These are phyloP conservation scores for Trichoderma endophyticum DNA, from an alignment of 2,329 filamentous ascomycete species.

Conservation along the genomic window DNA sequence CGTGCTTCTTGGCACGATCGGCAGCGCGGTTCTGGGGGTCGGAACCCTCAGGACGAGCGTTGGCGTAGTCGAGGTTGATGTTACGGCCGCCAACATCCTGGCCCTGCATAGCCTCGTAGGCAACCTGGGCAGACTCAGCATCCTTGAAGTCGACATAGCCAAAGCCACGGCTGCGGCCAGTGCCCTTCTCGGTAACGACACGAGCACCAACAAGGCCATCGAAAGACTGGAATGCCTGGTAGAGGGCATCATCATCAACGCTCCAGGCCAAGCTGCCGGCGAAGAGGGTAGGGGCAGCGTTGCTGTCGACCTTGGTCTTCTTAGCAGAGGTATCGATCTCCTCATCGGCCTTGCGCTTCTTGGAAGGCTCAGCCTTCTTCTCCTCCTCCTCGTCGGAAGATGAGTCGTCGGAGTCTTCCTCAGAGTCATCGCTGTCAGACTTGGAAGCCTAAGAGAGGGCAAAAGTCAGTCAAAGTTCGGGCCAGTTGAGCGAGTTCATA, in stretches of 20 bases:
- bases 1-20: conserved; percentile 66
- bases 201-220: conserved; percentile 70
- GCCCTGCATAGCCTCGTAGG: conserved; percentile 71
- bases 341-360: conserved; percentile 50
- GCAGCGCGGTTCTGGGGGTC: conserved; percentile 55
- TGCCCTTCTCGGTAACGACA: conserved; percentile 78
- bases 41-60: conserved; percentile 57
- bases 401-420: conserved; percentile 37
- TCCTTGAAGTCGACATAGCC: conserved; percentile 86
- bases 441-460: conserved; percentile 21
- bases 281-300: conserved; percentile 66
- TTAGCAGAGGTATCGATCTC: conserved; percentile 53
- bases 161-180: conserved; percentile 84
- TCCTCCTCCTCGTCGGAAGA: conserved; percentile 37
- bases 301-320: conserved; percentile 63
- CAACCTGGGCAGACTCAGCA: conserved; percentile 64
- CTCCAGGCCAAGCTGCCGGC: conserved; percentile 90
- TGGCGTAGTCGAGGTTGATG: conserved; percentile 77
- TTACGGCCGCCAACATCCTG: conserved; percentile 69
- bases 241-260: conserved; percentile 78
- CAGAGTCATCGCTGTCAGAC: conserved; percentile 31
- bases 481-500: neutral
- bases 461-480: neutral
- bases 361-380: conserved; percentile 40
- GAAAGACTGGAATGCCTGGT: conserved; percentile 76